phyloP scores from a whole-genome alignment of 768 basidiomycete genomes.

The Psilocybe sp. region DNA sequence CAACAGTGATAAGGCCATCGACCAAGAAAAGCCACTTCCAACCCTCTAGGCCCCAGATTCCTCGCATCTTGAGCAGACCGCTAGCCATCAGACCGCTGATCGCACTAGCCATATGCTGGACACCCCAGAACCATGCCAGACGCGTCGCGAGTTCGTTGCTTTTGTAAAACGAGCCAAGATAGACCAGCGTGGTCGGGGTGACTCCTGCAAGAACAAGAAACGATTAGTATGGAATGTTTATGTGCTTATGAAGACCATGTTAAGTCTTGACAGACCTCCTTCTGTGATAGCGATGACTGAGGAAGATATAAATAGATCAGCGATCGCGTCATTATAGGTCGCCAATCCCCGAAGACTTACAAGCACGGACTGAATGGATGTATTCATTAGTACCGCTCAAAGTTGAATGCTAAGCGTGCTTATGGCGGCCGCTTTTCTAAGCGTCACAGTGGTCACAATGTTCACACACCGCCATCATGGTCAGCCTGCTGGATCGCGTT shows the following conservation, averaged over 20 bases:
- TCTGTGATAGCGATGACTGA: slow-evolving; percentile 39
- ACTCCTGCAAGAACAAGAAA: slow-evolving; percentile 16
- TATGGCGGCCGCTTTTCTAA: no score
- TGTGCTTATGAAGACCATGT: background rate
- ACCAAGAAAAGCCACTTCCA: slow-evolving; percentile 43
- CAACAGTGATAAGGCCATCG: slow-evolving; percentile 35
- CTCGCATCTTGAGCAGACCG: slow-evolving; percentile 34
- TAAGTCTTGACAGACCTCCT: slow-evolving; percentile 22
- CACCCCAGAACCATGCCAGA: slow-evolving; percentile 42
- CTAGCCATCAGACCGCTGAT: slow-evolving; percentile 40
- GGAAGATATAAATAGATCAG: background rate
- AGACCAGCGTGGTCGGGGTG: slow-evolving; percentile 37
- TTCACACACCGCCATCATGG: no score
- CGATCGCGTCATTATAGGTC: background rate
- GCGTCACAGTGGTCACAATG: no score
- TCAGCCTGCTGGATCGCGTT: no score
- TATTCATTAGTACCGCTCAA: no score
- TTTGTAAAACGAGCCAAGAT: slow-evolving; percentile 41
- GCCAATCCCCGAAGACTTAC: no score
- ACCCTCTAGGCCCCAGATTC: slow-evolving; percentile 31
- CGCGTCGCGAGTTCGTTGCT: slow-evolving; percentile 40
- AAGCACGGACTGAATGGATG: background rate
- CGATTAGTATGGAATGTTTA: background rate
- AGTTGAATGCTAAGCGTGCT: no score
- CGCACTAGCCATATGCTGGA: slow-evolving; percentile 34